These are phyloP conservation scores for Xylaria multiplex DNA, from an alignment of 2,329 filamentous ascomycete species.

Conservation along the genomic window DNA sequence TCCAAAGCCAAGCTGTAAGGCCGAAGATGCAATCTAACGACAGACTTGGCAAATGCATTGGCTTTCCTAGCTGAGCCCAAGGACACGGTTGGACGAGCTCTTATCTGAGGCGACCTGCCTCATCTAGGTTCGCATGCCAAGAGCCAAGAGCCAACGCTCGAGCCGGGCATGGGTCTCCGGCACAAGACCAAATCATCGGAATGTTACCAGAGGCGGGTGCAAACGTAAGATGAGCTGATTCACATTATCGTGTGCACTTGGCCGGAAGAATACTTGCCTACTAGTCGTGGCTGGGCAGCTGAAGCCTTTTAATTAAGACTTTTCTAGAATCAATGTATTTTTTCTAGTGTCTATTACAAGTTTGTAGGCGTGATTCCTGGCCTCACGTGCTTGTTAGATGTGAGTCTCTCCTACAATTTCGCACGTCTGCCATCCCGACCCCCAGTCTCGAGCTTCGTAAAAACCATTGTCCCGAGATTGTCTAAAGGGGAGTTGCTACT, in stretches of 20 bases:
- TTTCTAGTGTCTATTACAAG: too few relatives aligned
- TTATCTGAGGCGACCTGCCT: slow-evolving; percentile 34
- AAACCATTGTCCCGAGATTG: too few relatives aligned
- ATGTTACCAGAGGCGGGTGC: neutral
- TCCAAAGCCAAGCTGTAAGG: slow-evolving; percentile 5
- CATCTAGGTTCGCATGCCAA: slow-evolving; percentile 27
- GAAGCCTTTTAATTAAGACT: neutral
- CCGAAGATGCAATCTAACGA: slow-evolving; percentile 23
- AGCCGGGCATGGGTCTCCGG: slow-evolving; percentile 6
- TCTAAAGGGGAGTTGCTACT: too few relatives aligned
- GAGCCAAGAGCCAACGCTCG: slow-evolving; percentile 21
- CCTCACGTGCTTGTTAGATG: too few relatives aligned
- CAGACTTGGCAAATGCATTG: slow-evolving; percentile 18
- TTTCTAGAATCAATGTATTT: too few relatives aligned
- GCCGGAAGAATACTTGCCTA: neutral
- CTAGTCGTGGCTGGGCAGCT: neutral
- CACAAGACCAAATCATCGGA: slow-evolving; percentile 10
- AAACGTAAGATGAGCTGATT: neutral
- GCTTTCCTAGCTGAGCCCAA: slow-evolving; percentile 8
- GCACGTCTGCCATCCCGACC: too few relatives aligned
- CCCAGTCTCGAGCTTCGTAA: too few relatives aligned
- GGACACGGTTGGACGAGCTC: slow-evolving; percentile 19
- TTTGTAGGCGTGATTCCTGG: too few relatives aligned
- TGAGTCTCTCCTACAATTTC: too few relatives aligned
- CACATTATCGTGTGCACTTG: neutral